Base-by-base conservation (phyloP, 1,284 basidiomycete genomes). In the Ceratobasidium sp. region DNA sequence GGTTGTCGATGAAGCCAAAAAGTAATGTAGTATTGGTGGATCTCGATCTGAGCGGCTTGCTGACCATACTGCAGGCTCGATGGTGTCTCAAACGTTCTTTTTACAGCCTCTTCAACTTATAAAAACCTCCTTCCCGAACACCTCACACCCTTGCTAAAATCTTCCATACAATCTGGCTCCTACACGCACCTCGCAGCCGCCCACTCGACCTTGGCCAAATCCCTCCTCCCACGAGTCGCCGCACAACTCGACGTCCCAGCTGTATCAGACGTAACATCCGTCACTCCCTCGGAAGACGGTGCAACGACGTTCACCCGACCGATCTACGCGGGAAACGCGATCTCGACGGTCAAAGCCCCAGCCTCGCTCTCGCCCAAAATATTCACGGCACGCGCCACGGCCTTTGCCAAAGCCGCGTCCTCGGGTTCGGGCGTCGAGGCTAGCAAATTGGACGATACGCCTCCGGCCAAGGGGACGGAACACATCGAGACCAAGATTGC, bases 251-350 rank as follows among this genome's bases (percentile, higher is more conserved):
- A 97, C 84, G 90, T 93, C 40, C 94, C 95, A 12, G 90, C 92
- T 81, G 91, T 99, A 80, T 96, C 96, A 70, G 98, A 99, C 86
- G 92, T 99, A 81, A 95, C 90, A 10, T 93, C 92, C 20, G 86
- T 98, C 82, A 93, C 98, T 82, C 82, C 87, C 46, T 84, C 89
- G 1, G 91, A 92, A 68, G 92, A 93, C 83, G 90, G 86, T 84
- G 15, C 62, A 13, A 91, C 93, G 23, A 93, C 90, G 4, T 99
- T 98, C 85, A 91, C 94, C 10, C 94, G 97, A 62, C 96, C 96
- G 62, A 98, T 99, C 84, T 99, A 99, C 83, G 98, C 98, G 68
- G 98, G 98, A 68, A 99, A 99, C 84, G 98, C 98, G 65, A 96
- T 99, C 80, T 90, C 96, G 46, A 98, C 96, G 64, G 92, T 99